A percentile compares a stretch with the other conserved stretches of the same genome.
Conservation (phyloP, 2,329 filamentous ascomycete genomes). For the Karstenula rhodostoma region DNA sequence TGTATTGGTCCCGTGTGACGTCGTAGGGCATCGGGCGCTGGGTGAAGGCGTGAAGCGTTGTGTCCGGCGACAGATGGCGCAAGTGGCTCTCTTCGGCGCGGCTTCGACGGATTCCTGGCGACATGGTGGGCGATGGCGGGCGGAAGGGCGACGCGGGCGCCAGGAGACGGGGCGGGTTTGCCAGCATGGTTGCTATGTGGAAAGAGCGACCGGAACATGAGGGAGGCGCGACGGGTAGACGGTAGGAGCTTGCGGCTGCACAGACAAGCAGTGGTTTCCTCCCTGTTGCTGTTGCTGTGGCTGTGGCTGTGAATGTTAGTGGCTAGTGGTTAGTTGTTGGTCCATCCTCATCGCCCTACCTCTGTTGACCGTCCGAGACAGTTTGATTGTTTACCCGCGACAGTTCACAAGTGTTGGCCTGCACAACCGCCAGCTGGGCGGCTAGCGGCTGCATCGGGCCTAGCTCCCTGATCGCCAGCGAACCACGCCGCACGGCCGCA, state of each 20-base stretch:
- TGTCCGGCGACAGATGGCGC: slow-evolving; percentile 51
- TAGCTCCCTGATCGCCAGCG: slow-evolving; percentile 1
- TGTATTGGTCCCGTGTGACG: slow-evolving; percentile 51
- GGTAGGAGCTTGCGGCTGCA: slow-evolving; percentile 19
- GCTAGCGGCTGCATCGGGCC: slow-evolving; percentile 8
- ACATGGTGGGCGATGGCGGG: slow-evolving; percentile 43
- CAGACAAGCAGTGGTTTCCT: neutral
- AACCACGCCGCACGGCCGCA: neutral
- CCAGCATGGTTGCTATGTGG: slow-evolving; percentile 33
- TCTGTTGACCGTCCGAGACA: slow-evolving; percentile 25
- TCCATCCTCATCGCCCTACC: slow-evolving; percentile 17
- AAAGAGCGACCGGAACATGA: slow-evolving; percentile 31
- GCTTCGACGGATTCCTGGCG: slow-evolving; percentile 39
- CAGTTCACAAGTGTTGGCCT: neutral
- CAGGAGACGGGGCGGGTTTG: slow-evolving; percentile 41
- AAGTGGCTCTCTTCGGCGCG: slow-evolving; percentile 45
- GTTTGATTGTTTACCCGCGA: slow-evolving; percentile 22
- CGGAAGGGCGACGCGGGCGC: slow-evolving; percentile 43
- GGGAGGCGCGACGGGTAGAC: slow-evolving; percentile 16
- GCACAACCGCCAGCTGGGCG: neutral
- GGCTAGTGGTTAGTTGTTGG: too few relatives aligned
- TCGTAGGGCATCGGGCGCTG: slow-evolving; percentile 55
- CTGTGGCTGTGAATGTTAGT: slow-evolving; percentile 24
- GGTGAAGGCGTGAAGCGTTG: slow-evolving; percentile 53
- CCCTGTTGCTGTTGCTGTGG: slow-evolving; percentile 1